A percentile compares a stretch with the other conserved stretches of the same genome.
These are phyloP conservation scores for Ceratobasidium sp. DNA, from an alignment of 1,284 basidiomycete species.

Conservation along the genomic window DNA sequence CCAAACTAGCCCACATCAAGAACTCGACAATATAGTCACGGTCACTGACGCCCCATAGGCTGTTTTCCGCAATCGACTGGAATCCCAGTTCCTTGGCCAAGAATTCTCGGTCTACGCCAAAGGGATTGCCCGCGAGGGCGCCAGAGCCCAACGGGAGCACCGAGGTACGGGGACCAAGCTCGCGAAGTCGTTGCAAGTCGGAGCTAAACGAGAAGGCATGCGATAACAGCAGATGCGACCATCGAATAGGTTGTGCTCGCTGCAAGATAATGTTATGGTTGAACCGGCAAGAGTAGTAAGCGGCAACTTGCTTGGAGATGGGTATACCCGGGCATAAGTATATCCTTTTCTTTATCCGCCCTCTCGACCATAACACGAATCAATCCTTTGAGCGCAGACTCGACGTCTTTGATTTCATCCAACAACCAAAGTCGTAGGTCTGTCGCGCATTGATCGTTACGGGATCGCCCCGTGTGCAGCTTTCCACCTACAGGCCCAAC, in stretches of 20 bases:
- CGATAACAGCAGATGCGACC: slow-evolving; percentile 95
- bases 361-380: slow-evolving; percentile 89
- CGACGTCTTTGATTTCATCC: slow-evolving; percentile 75
- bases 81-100: slow-evolving; percentile 87
- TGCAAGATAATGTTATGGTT: slow-evolving; percentile 48
- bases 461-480: slow-evolving; percentile 92
- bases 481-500: slow-evolving; percentile 92
- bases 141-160: slow-evolving; percentile 93
- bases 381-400: slow-evolving; percentile 76
- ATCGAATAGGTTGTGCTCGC: slow-evolving; percentile 97
- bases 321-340: slow-evolving; percentile 94
- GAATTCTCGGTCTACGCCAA: slow-evolving; percentile 88
- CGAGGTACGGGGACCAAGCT: slow-evolving; percentile 87
- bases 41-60: slow-evolving; percentile 93
- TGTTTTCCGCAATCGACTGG: slow-evolving; percentile 85
- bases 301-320: slow-evolving; percentile 79
- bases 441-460: slow-evolving; percentile 98
- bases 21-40: slow-evolving; percentile 98
- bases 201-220: slow-evolving; percentile 91
- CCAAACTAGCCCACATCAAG: slow-evolving; percentile 93
- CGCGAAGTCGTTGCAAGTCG: slow-evolving; percentile 86
- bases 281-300: not conserved
- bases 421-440: slow-evolving; percentile 97
- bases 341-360: slow-evolving; percentile 90
- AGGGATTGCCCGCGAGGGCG: slow-evolving; percentile 96